Conservation (phyloP, 2,329 filamentous ascomycete genomes). For the Scolecobasidium constrictum region DNA sequence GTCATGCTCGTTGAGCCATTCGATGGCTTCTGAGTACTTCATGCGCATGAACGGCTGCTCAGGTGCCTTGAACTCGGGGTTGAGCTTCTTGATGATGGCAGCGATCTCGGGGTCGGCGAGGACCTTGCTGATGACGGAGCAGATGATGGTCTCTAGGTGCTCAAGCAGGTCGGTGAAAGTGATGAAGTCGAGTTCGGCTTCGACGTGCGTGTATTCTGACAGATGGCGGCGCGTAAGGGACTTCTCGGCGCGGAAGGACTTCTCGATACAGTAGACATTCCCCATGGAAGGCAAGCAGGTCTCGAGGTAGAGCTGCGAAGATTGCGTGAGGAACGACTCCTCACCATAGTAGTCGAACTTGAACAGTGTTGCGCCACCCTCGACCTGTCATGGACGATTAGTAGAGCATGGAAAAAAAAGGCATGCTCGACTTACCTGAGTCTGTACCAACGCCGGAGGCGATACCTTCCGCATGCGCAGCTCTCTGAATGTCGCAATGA, state of each 20-base stretch:
- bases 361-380: conserved; percentile 87
- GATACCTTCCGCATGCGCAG: conserved; percentile 70
- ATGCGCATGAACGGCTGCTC: conserved; percentile 85
- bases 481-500: conserved; percentile 69
- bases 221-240: conserved; percentile 87
- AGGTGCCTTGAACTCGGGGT: conserved; percentile 79
- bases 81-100: conserved; percentile 69
- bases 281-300: conserved; percentile 83
- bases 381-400: too few relatives aligned
- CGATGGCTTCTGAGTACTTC: conserved; percentile 87
- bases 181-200: conserved; percentile 95
- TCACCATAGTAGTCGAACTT: conserved; percentile 82
- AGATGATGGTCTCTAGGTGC: conserved; percentile 82
- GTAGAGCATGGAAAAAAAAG: too few relatives aligned
- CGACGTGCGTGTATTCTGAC: conserved; percentile 93
- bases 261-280: conserved; percentile 95
- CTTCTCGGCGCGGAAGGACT: conserved; percentile 94
- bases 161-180: conserved; percentile 77
- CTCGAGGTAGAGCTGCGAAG: conserved; percentile 94
- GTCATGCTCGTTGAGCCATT: conserved; percentile 83
- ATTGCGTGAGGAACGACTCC: conserved; percentile 88
- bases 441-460: conserved; percentile 86
- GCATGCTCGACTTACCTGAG: conserved; percentile 51
- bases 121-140: conserved; percentile 69
- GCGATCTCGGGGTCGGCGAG: conserved; percentile 64